Base-by-base conservation (phyloP, 345 rosid genomes). In the Microthlaspi erraticum region DNA sequence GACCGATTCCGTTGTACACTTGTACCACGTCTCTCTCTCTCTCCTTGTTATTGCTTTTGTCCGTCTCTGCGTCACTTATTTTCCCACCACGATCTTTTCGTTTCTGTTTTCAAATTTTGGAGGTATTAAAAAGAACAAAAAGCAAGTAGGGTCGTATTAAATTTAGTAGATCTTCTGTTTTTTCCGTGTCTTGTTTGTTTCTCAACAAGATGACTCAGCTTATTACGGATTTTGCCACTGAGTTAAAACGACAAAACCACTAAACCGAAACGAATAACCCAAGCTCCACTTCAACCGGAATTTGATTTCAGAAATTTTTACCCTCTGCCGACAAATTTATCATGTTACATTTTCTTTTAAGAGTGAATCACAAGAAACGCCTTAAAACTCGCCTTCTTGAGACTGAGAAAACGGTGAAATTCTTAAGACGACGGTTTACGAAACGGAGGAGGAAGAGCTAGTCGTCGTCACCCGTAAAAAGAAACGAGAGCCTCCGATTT, bases 401-500 rank as follows among this genome's bases (percentile, higher is more conserved):
- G 78, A 67, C 10, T 29, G 5, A 46, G 60, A 58, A 49, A 48
- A 38, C 14, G 49, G 38, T n/a, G 53, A 60, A 14, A 13, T 16
- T 49, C 50, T n/a, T 26, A 16, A 49, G 54, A 43, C 0, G 12
- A 32, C 18, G 31, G 17, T 20, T 66, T 41, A 74, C 52, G 36
- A 43, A 41, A 43, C 53, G n/a, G 37, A 4, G 31, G 49, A 42
- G 32, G 51, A 67, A 23, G 20, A 48, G 46, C 36, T 43, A 13
- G 41, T 57, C 29, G 41, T 57, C 29, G 29, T 26, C 29, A 65
- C 83, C 10, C 73, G 57, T 26, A 83, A 33, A 73, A 84, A 83
- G 66, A 77, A 84, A 36, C 86, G 83, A 5, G 91, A 81, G 45
- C 82, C 85, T 18, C 87, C 85, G 1, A 83, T 80, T 72, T 68